A percentile compares a stretch with the other conserved stretches of the same genome.
phyloP scores from a whole-genome alignment of 2,329 filamentous ascomycete genomes.

The Chaetomium sp. region DNA sequence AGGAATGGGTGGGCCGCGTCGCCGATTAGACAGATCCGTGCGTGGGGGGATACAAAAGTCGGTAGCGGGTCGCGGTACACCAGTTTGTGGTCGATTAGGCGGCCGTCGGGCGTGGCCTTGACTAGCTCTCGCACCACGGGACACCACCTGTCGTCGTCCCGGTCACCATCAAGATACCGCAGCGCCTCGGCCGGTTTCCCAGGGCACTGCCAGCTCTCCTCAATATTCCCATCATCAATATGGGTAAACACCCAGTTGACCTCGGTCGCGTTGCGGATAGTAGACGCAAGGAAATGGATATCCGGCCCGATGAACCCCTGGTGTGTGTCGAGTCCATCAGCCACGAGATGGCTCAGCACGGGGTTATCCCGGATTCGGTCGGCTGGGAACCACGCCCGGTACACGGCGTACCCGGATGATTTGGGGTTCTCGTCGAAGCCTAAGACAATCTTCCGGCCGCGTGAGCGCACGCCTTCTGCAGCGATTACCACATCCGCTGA shows the following conservation, averaged over 20 bases:
- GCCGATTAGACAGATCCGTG: constrained; percentile 34
- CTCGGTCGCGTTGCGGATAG: constrained; percentile 44
- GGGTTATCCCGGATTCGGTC: constrained; percentile 40
- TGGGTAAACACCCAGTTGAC: constrained; percentile 49
- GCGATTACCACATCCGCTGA: constrained; percentile 39
- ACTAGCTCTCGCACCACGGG: constrained; percentile 36
- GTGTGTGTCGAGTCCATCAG: constrained; percentile 41
- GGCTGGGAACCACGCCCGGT: constrained; percentile 39
- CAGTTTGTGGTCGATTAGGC: constrained; percentile 26
- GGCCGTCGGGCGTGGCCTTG: constrained; percentile 23
- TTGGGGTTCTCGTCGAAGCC: constrained; percentile 38
- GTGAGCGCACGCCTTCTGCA: constrained; percentile 42
- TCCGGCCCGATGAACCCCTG: constrained; percentile 46
- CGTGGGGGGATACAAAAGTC: constrained; percentile 30
- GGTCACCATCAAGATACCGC: constrained; percentile 31
- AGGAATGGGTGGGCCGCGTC: constrained; percentile 37
- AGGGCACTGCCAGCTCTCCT: constrained; percentile 41
- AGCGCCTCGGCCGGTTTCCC: constrained; percentile 38
- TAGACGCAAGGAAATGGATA: constrained; percentile 46
- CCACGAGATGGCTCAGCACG: constrained; percentile 38
- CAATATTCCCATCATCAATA: constrained; percentile 39
- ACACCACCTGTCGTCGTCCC: constrained; percentile 26
- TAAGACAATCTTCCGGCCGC: constrained; percentile 40
- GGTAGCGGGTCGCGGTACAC: constrained; percentile 29
- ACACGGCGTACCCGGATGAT: constrained; percentile 39